Conservation (phyloP, 805 yeast genomes). For the Candida vartiovaarae region DNA sequence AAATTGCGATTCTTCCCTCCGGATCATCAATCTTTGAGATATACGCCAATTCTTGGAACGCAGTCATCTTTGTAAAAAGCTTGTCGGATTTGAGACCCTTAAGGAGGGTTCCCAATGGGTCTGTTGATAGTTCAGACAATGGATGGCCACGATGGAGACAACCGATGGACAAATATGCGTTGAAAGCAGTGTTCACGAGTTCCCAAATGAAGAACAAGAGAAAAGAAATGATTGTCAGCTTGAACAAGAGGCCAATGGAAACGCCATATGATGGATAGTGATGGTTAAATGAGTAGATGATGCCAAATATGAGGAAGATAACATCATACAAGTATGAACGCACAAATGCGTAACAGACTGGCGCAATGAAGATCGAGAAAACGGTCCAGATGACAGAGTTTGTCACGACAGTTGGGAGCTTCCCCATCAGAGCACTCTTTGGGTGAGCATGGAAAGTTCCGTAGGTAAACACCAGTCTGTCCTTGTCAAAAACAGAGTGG, state of each 20-base stretch:
- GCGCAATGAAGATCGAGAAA: conserved; percentile 25
- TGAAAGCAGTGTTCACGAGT: conserved; percentile 45
- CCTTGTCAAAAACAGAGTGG: conserved; percentile 47
- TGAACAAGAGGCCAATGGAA: conserved; percentile 25
- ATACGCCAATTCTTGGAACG: conserved; percentile 70
- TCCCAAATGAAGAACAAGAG: conserved; percentile 44
- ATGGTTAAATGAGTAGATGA: conserved; percentile 30
- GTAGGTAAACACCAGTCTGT: conserved; percentile 40
- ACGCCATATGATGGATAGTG: conserved; percentile 34
- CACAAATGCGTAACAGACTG: conserved; percentile 33
- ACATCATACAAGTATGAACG: conserved; percentile 37
- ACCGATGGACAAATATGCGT: conserved; percentile 64
- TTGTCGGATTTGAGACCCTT: conserved; percentile 52
- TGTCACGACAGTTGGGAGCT: conserved; percentile 28
- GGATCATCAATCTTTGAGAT: conserved; percentile 44
- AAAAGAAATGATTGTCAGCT: conserved; percentile 28
- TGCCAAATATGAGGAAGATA: conserved; percentile 26
- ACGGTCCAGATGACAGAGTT: conserved; percentile 31
- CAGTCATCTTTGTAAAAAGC: conserved; percentile 49
- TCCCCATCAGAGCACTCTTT: conserved; percentile 24
- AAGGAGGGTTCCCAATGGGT: conserved; percentile 56
- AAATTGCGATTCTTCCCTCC: conserved; percentile 46
- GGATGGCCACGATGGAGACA: conserved; percentile 63
- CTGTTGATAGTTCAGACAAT: conserved; percentile 49
- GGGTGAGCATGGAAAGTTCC: conserved; percentile 33